Evolutionary conservation across 768 basidiomycete genomes (phyloP).

Genomic region (Leccinum ochraceum): DNA sequence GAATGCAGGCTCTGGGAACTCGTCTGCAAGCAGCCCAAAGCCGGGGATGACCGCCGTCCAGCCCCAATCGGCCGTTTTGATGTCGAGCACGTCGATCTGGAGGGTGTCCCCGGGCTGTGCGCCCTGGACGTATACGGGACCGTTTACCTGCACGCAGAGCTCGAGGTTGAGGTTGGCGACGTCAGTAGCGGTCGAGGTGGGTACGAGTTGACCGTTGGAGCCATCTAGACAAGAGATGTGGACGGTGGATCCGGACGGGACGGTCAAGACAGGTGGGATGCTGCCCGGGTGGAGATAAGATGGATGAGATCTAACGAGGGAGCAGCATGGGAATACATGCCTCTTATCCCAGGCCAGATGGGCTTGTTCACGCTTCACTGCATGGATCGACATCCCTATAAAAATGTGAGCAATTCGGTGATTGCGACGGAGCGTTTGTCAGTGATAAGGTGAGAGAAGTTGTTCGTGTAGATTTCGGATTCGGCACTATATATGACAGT

Average conservation of each 20-base stretch:
- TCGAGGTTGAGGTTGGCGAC: slow-evolving; percentile 42
- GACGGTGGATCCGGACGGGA: slow-evolving; percentile 55
- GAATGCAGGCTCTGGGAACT: slow-evolving; percentile 50
- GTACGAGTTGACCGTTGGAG: slow-evolving; percentile 58
- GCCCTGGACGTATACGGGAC: slow-evolving; percentile 53
- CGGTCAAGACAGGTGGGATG: slow-evolving; percentile 49
- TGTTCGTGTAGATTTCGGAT: no score
- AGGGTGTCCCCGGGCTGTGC: slow-evolving; percentile 59
- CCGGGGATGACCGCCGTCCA: slow-evolving; percentile 63
- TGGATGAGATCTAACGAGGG: background rate
- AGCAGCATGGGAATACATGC: slow-evolving; percentile 30
- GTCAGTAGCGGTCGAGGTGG: slow-evolving; percentile 36
- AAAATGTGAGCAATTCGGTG: background rate
- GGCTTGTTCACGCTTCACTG: slow-evolving; percentile 50
- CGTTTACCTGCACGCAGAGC: slow-evolving; percentile 58
- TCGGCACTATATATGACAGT: no score
- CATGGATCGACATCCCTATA: slow-evolving; percentile 47
- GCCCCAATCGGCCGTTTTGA: slow-evolving; percentile 58
- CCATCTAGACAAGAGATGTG: slow-evolving; percentile 62
- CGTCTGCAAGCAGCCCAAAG: slow-evolving; percentile 59
- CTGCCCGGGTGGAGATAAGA: slow-evolving; percentile 28
- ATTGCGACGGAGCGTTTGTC: background rate
- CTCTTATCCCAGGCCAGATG: slow-evolving; percentile 65
- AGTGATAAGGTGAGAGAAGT: no score
- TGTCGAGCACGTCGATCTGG: slow-evolving; percentile 56